A percentile compares a stretch with the other conserved stretches of the same genome.
Evolutionary conservation across 2,329 filamentous ascomycete genomes (phyloP).

Genomic region (Lasiodiplodia gonubiensis): DNA sequence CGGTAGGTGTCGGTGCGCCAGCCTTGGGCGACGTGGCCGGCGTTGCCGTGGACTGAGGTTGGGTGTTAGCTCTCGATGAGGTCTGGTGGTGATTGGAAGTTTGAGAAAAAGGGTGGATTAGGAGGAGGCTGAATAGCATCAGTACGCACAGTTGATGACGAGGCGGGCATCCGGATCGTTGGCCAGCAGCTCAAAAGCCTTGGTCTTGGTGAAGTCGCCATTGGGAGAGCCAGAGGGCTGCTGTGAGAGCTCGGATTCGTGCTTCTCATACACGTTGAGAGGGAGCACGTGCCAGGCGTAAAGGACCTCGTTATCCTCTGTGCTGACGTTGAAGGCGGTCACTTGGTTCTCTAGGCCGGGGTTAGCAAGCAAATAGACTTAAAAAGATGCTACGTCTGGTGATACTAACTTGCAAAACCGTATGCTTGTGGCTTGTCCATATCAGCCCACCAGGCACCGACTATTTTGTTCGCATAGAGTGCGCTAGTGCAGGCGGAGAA

Average conservation of each 20-base stretch:
- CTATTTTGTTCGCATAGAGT: slow-evolving; percentile 82
- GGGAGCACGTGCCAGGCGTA: slow-evolving; percentile 94
- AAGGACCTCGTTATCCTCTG: slow-evolving; percentile 75
- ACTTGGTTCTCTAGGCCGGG: slow-evolving; percentile 75
- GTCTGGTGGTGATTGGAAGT: not conserved
- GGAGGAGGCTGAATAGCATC: slow-evolving; percentile 31
- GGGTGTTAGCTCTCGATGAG: slow-evolving; percentile 29
- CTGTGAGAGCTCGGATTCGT: slow-evolving; percentile 65
- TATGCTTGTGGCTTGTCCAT: slow-evolving; percentile 78
- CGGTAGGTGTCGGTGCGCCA: slow-evolving; percentile 80
- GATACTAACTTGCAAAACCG: slow-evolving; percentile 75
- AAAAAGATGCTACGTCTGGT: not conserved
- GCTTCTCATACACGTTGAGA: slow-evolving; percentile 72
- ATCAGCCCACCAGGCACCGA: slow-evolving; percentile 74
- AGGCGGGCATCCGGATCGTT: slow-evolving; percentile 58
- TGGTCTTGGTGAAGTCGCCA: slow-evolving; percentile 54
- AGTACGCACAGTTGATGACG: slow-evolving; percentile 57
- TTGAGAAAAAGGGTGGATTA: not conserved
- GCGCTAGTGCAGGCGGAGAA: slow-evolving; percentile 58
- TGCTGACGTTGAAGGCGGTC: slow-evolving; percentile 79
- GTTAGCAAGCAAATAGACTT: not conserved
- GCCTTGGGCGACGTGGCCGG: slow-evolving; percentile 81
- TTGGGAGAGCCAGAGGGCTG: slow-evolving; percentile 46
- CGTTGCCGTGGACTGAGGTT: slow-evolving; percentile 65
- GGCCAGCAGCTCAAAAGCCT: slow-evolving; percentile 58